Evolutionary conservation across 2,329 filamentous ascomycete species (phyloP), one percentile per base, ranked within the genome.

Genomic region (Cryphonectria naterciae): DNA sequence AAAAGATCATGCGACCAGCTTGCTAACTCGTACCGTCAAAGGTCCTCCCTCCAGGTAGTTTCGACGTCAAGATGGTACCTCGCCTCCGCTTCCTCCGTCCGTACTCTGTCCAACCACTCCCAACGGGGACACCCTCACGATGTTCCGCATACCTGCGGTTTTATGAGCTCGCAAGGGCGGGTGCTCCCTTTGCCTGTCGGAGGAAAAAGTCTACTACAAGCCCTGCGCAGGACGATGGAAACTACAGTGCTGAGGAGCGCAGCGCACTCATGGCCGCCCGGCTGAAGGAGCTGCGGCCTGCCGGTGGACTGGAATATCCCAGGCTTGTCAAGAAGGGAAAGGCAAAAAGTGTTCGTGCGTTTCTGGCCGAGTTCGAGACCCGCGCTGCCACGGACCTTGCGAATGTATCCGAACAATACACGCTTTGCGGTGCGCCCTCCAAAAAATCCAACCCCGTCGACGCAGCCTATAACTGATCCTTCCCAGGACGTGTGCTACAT

Each of bases 401-500:
- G n/a, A 41, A 32, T 43, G 22, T 58, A 25, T 28, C 58, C 17
- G 41, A 63, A 32, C 58, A 32, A 37, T 54, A 68, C 25, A 56
- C 58, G 11, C 28, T 63, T 17, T 52, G 61, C 11, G 67, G 61
- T 64, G 61, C 61, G 61, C 61, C 39, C 39, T 43, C 28, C n/a
- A 63, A 46, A 46, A 32, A 32, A 32, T 3, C 39, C 61, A 32
- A 39, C n/a, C 37, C 61, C 15, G 61, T 64, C 61, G n/a, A 75
- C 15, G 69, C 22, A 32, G 39, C 62, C 28, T n/a, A 58, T 35
- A 28, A 68, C 68, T 75, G 70, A 74, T 75, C 66, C 70, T 69
- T 46, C 72, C 70, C 71, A 91, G 93, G 94, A 80, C 93, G 94
- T 78, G 86, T 97, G 74, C 85, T 87, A 77, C 90, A 90, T 63